phyloP scores from a whole-genome alignment of 192 early-diverging fungal genomes.

The Phlyctochytrium arcticum region DNA sequence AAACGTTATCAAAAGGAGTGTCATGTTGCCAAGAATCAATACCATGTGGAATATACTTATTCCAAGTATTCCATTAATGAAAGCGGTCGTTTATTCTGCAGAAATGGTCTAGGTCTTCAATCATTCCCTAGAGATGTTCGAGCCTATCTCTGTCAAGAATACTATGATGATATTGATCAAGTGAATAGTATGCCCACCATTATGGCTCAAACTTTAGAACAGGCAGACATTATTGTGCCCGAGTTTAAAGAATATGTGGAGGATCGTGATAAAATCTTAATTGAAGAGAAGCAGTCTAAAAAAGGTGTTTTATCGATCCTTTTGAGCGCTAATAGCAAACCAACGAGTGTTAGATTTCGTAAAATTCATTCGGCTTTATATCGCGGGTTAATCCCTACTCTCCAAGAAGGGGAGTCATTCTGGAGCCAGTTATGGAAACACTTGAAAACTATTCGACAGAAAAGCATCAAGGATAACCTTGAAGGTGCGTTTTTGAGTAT shows the following conservation, averaged over 20 bases:
- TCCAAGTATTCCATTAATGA: neutral
- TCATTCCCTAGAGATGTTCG: slow-evolving; percentile 7
- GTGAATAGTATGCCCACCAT: slow-evolving; percentile 6
- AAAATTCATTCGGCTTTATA: slow-evolving; percentile 6
- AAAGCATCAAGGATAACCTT: slow-evolving; percentile 3
- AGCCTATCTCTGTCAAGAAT: slow-evolving; percentile 1
- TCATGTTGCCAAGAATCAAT: neutral
- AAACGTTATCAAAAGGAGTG: neutral
- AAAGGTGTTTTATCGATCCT: neutral
- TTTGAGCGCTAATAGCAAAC: neutral
- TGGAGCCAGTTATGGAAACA: neutral
- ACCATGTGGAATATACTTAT: slow-evolving; percentile 7
- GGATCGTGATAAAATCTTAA: neutral
- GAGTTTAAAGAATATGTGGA: slow-evolving; percentile 8
- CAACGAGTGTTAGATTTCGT: neutral
- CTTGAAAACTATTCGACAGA: neutral
- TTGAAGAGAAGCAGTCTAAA: neutral
- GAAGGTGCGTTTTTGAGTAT: neutral
- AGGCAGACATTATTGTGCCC: neutral
- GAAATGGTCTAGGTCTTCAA: slow-evolving; percentile 2
- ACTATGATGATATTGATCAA: slow-evolving; percentile 9
- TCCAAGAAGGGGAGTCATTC: neutral
- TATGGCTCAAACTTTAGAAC: neutral
- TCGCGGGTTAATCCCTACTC: neutral
- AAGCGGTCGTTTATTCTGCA: slow-evolving; percentile 4